phyloP scores from a whole-genome alignment of 768 basidiomycete genomes.

The Russula dissimulans region DNA sequence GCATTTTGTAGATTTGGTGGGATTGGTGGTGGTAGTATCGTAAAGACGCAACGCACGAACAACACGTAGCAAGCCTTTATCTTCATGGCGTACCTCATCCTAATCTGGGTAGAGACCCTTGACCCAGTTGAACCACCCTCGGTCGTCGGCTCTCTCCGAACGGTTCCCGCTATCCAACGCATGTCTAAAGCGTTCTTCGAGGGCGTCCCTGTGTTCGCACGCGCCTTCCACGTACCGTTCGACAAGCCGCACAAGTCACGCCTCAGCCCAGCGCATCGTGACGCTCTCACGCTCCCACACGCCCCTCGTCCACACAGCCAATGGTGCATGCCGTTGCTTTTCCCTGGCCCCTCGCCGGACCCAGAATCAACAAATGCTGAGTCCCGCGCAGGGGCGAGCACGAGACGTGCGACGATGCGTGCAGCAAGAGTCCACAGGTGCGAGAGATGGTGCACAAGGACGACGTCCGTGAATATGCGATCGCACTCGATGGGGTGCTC shows the following conservation, averaged over 20 bases:
- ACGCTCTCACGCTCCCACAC: slow-evolving; percentile 62
- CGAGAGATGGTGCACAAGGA: slow-evolving; percentile 72
- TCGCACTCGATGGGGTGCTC: slow-evolving; percentile 84
- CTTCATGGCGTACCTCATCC: not conserved
- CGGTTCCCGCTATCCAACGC: not conserved
- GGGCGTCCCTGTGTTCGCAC: not conserved
- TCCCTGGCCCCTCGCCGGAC: slow-evolving; percentile 1
- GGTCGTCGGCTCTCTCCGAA: not conserved
- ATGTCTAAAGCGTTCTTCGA: slow-evolving; percentile 18
- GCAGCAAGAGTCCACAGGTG: slow-evolving; percentile 12
- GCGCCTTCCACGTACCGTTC: slow-evolving; percentile 29
- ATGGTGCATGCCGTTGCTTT: slow-evolving; percentile 32
- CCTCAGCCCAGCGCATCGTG: slow-evolving; percentile 53
- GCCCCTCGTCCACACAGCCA: slow-evolving; percentile 62
- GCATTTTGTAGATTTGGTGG: not conserved
- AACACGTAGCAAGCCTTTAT: no score
- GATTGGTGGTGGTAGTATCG: not conserved
- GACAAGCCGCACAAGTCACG: slow-evolving; percentile 38
- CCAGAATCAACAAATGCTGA: not conserved
- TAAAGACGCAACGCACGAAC: no score
- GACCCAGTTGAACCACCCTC: not conserved
- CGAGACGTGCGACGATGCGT: slow-evolving; percentile 3
- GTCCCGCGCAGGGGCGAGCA: not conserved
- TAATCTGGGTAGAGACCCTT: not conserved
- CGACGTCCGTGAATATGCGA: slow-evolving; percentile 83